phyloP scores from a whole-genome alignment of 768 basidiomycete genomes.

The Heimioporus sp. region DNA sequence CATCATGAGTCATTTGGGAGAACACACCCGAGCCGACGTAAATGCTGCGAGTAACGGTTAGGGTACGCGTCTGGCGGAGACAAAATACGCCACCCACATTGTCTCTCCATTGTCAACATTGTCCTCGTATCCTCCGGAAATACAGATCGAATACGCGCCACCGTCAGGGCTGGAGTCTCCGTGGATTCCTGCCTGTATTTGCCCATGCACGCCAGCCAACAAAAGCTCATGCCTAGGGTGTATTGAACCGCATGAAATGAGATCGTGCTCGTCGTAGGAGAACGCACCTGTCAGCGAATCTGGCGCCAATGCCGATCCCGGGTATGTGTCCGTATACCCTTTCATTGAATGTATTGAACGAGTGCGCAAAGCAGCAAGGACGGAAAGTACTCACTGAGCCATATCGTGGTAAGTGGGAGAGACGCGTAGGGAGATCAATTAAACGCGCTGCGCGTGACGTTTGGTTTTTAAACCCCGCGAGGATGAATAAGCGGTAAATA shows the following conservation, averaged over 20 bases:
- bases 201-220: slow-evolving; percentile 34
- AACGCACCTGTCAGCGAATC: slow-evolving; percentile 20
- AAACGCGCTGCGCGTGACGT: not conserved
- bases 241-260: not conserved
- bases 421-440: slow-evolving; percentile 7
- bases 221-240: slow-evolving; percentile 19
- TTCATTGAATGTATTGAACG: slow-evolving; percentile 3
- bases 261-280: too few relatives aligned
- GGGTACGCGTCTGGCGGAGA: not conserved
- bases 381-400: slow-evolving; percentile 11
- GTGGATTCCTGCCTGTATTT: slow-evolving; percentile 37
- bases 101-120: slow-evolving; percentile 36
- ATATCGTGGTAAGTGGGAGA: slow-evolving; percentile 5
- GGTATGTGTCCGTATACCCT: slow-evolving; percentile 31
- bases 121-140: slow-evolving; percentile 43
- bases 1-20: not conserved
- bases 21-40: slow-evolving; percentile 34
- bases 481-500: slow-evolving; percentile 11
- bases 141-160: slow-evolving; percentile 41
- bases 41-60: slow-evolving; percentile 21
- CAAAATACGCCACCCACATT: slow-evolving; percentile 29
- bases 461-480: slow-evolving; percentile 6
- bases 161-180: slow-evolving; percentile 25
- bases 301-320: slow-evolving; percentile 16
- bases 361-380: not conserved